These are phyloP conservation scores for Diaporthe aspalathi DNA, from an alignment of 2,329 filamentous ascomycete species.

Conservation along the genomic window DNA sequence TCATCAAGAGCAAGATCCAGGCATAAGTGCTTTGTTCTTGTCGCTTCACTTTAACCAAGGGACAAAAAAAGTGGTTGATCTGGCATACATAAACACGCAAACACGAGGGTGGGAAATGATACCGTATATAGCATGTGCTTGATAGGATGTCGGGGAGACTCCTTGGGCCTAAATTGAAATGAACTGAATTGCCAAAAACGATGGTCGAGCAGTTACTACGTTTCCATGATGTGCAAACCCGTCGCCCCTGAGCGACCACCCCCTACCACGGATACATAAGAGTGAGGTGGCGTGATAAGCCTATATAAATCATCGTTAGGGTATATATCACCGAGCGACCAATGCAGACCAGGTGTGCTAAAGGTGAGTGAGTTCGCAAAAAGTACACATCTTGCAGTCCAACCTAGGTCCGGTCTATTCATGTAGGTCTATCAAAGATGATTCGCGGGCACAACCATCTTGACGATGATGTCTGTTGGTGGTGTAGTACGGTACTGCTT, in stretches of 20 bases:
- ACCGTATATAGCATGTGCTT: conserved; percentile 34
- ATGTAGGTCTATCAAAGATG: not conserved
- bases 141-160: not conserved
- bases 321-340: too few relatives aligned
- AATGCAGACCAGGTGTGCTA: not conserved
- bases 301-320: not conserved
- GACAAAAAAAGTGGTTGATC: conserved; percentile 1
- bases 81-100: conserved; percentile 9
- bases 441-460: not conserved
- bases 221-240: too few relatives aligned
- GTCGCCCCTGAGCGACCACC: too few relatives aligned
- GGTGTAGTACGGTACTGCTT: not conserved
- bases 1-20: conserved; percentile 86
- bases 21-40: conserved; percentile 49
- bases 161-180: conserved; percentile 2
- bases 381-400: too few relatives aligned
- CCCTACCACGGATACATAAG: not conserved
- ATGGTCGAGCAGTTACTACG: not conserved
- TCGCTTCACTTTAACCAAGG: too few relatives aligned
- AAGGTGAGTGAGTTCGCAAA: too few relatives aligned
- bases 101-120: conserved; percentile 29
- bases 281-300: not conserved
- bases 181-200: not conserved
- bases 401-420: not conserved
- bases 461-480: not conserved